phyloP scores from a whole-genome alignment of 371 early-diverging fungal genomes.

The Circinella minor region DNA sequence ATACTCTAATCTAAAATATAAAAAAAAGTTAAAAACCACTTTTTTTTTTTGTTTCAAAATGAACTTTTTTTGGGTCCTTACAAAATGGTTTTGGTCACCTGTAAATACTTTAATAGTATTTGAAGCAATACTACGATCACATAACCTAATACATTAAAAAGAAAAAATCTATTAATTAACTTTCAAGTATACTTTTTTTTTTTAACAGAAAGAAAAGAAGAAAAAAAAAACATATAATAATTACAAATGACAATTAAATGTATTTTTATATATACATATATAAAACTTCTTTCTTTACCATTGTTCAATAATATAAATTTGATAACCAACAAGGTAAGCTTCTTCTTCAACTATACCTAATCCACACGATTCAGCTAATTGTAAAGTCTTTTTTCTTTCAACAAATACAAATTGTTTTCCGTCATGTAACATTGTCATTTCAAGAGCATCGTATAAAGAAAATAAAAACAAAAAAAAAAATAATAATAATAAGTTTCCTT shows the following conservation, averaged over 20 bases:
- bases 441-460: not conserved
- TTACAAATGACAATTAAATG: too few species aligned
- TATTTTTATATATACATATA: not conserved
- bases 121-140: conserved; percentile 58
- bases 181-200: too few species aligned
- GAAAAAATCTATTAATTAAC: too few species aligned
- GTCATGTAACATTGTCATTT: conserved; percentile 20
- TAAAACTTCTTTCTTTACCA: conserved; percentile 31
- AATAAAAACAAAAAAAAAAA: too few species aligned
- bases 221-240: too few species aligned
- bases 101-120: conserved; percentile 70
- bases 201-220: too few species aligned
- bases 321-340: conserved; percentile 59
- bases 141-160: too few species aligned
- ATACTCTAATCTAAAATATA: conserved; percentile 49
- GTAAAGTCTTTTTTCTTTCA: conserved; percentile 51
- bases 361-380: conserved; percentile 54
- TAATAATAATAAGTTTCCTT: too few species aligned
- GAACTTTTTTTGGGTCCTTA: conserved; percentile 21
- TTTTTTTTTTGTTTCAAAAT: not conserved
- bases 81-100: conserved; percentile 62
- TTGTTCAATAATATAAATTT: conserved; percentile 73
- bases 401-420: conserved; percentile 59
- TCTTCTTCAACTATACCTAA: conserved; percentile 53
- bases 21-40: too few species aligned